Evolutionary conservation across 306 rosid genomes (phyloP).

Genomic region (Quercus glauca): DNA sequence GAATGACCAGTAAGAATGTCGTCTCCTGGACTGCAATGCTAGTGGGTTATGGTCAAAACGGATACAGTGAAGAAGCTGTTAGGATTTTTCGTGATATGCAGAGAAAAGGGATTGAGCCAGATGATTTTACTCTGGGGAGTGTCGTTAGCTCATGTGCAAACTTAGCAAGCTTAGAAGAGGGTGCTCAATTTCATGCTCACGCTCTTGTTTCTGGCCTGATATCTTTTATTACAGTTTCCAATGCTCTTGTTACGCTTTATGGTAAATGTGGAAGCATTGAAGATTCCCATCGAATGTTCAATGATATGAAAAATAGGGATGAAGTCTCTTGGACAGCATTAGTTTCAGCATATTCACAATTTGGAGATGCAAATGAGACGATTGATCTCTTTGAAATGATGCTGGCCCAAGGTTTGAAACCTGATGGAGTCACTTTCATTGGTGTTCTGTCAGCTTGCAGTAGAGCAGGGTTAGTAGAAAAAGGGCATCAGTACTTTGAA

Average conservation of each 20-base stretch:
- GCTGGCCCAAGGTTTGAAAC: slow-evolving; percentile 59
- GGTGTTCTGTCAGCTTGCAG: slow-evolving; percentile 96
- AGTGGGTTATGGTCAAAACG: slow-evolving; percentile 93
- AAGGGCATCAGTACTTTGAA: slow-evolving; percentile 59
- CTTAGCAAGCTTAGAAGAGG: slow-evolving; percentile 95
- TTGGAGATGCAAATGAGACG: slow-evolving; percentile 79
- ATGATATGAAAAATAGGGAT: slow-evolving; percentile 65
- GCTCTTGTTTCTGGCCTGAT: slow-evolving; percentile 77
- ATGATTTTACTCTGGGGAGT: slow-evolving; percentile 82
- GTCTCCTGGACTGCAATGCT: slow-evolving; percentile 90
- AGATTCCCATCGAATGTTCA: slow-evolving; percentile 58
- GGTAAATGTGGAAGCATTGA: slow-evolving; percentile 86
- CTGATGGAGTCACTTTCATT: slow-evolving; percentile 83
- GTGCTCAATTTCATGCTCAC: slow-evolving; percentile 79
- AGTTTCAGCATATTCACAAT: slow-evolving; percentile 80
- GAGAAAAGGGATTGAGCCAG: slow-evolving; percentile 71
- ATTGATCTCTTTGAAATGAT: slow-evolving; percentile 64
- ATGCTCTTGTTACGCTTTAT: slow-evolving; percentile 81
- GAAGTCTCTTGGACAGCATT: slow-evolving; percentile 94
- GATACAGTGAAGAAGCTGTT: slow-evolving; percentile 82
- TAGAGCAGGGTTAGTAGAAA: slow-evolving; percentile 86
- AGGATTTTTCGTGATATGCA: slow-evolving; percentile 76
- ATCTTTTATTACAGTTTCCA: slow-evolving; percentile 67
- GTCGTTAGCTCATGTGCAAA: slow-evolving; percentile 89
- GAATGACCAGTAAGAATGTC: slow-evolving; percentile 73